A percentile compares a stretch with the other conserved stretches of the same genome.
phyloP scores from a whole-genome alignment of 2,329 filamentous ascomycete genomes.

The Alternaria infectoria region DNA sequence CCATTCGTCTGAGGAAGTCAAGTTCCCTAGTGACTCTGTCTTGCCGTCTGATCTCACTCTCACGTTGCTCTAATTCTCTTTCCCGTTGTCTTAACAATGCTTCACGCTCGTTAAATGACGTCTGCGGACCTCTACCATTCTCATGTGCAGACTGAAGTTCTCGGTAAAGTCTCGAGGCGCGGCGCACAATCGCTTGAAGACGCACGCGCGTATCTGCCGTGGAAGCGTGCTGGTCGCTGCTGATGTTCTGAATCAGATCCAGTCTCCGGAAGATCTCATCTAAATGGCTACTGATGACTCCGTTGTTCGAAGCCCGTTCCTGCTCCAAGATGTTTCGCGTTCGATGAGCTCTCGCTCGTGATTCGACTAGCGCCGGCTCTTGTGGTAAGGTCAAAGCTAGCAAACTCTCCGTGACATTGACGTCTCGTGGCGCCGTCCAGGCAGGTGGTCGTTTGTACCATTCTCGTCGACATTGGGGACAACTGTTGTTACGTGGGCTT shows the following conservation, averaged over 20 bases:
- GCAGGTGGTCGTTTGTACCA: slow-evolving; percentile 8
- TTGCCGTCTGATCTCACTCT: background rate
- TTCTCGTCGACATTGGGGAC: slow-evolving; percentile 13
- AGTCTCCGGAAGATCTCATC: background rate
- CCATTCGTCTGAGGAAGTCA: background rate
- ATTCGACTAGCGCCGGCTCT: background rate
- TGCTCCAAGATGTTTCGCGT: background rate
- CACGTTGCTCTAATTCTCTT: background rate
- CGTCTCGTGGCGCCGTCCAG: background rate
- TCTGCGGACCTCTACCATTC: too few relatives aligned
- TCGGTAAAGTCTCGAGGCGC: background rate
- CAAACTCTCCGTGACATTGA: background rate
- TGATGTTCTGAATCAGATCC: background rate
- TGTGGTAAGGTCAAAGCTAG: background rate
- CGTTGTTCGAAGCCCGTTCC: background rate
- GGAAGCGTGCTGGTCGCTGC: background rate
- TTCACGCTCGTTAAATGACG: background rate
- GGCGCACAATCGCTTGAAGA: slow-evolving; percentile 1
- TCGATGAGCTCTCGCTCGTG: background rate
- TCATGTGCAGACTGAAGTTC: background rate
- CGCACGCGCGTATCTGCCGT: background rate
- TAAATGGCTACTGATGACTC: background rate
- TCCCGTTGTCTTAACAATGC: background rate
- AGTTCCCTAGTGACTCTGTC: background rate
- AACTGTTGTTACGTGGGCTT: slow-evolving; percentile 7